Base-by-base conservation (phyloP, 768 basidiomycete genomes). In the Gelatoporia subvermispora region DNA sequence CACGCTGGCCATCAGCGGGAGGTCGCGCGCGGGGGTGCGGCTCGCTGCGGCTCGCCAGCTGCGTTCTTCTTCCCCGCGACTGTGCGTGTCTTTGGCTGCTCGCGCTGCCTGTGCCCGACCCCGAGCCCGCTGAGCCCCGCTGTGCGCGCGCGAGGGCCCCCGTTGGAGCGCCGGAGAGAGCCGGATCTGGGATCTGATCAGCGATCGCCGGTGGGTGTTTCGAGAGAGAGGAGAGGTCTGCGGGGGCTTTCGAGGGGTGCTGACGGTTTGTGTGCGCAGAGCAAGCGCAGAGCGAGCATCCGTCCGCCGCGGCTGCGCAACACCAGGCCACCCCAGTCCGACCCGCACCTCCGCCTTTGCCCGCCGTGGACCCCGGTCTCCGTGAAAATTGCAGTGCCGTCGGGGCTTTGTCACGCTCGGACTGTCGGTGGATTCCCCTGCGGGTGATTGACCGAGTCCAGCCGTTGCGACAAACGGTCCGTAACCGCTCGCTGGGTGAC, bases 371-470 rank as follows among this genome's bases (percentile, higher is more conserved):
- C 53, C 47, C 47, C 54, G 50, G 47, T n/a, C 44, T 47, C 45
- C 52, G 52, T 39, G 47, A 53, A 54, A 51, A 51, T 53, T 57
- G 23, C 37, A 28, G 1, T 25, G 16, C 24, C 16, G 40, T n/a
- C n/a, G n/a, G n/a, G n/a, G n/a, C n/a, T 22, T 25, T 43, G 45
- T 36, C 49, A 50, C 40, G 41, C 44, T 17, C 44, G 38, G 31
- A n/a, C n/a, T 13, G 28, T 31, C 28, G 28, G 28, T 31, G 28
- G 7, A 31, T 31, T 31, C 23, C 31, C 22, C 16, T 18, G 3
- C 5, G 36, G 17, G 45, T 20, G 17, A 28, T 17, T 24, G 18
- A 16, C 23, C 21, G 5, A 34, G 35, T 17, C 44, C 43, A 22
- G 40, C 7, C n/a, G n/a, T 20, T 8, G 37, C 8, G 38, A 22